phyloP scores from a whole-genome alignment of 2,329 filamentous ascomycete genomes.

The Claviceps sp. region DNA sequence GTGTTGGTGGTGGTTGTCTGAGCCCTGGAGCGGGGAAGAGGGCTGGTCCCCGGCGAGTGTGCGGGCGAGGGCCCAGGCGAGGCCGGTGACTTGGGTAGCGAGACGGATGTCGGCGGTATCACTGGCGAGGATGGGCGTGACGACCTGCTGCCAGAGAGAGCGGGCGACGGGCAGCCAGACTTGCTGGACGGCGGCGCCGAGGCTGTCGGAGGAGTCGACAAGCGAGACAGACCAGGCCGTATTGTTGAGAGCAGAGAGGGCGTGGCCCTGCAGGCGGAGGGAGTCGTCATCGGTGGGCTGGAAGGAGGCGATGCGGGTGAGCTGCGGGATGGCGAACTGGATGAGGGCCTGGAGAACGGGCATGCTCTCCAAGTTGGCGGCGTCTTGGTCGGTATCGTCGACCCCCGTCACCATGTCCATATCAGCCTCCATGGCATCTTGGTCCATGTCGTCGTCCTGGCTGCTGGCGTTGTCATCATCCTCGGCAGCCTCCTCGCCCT shows the following conservation, averaged over 20 bases:
- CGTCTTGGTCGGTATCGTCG: slow-evolving; percentile 24
- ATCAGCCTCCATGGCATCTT: slow-evolving; percentile 46
- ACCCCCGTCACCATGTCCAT: slow-evolving; percentile 50
- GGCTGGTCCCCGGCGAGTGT: slow-evolving; percentile 33
- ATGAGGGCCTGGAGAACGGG: slow-evolving; percentile 36
- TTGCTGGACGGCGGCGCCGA: slow-evolving; percentile 36
- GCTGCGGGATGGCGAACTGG: slow-evolving; percentile 23
- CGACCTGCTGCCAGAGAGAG: slow-evolving; percentile 42
- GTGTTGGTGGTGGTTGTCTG: slow-evolving; percentile 18
- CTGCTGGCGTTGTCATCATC: slow-evolving; percentile 24
- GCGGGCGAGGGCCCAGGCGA: slow-evolving; percentile 52
- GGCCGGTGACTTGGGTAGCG: slow-evolving; percentile 48
- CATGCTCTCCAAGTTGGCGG: slow-evolving; percentile 31
- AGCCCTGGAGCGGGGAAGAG: slow-evolving; percentile 19
- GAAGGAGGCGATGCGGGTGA: slow-evolving; percentile 33
- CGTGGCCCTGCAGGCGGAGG: slow-evolving; percentile 34
- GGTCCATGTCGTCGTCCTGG: slow-evolving; percentile 39
- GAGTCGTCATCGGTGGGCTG: slow-evolving; percentile 26
- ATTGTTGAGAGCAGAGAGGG: slow-evolving; percentile 51
- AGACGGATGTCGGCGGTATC: slow-evolving; percentile 49
- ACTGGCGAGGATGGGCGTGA: slow-evolving; percentile 43
- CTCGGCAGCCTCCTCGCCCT: slow-evolving; percentile 21
- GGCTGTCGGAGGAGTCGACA: slow-evolving; percentile 42
- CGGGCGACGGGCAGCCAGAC: slow-evolving; percentile 42
- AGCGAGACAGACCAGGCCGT: slow-evolving; percentile 53